phyloP scores from a whole-genome alignment of 306 rosid species.

The Begonia peltatifolia region DNA sequence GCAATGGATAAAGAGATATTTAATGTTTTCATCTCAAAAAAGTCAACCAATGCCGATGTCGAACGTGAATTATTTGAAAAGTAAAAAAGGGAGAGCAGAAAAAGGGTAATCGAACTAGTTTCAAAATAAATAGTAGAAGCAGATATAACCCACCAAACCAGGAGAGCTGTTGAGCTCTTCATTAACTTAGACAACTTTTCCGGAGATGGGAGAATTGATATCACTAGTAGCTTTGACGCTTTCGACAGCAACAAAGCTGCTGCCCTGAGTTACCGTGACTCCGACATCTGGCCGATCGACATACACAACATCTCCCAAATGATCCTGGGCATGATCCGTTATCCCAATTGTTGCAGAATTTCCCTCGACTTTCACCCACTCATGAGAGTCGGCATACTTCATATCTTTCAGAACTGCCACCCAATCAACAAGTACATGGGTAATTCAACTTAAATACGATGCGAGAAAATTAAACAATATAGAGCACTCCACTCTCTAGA shows the following conservation, averaged over 20 bases:
- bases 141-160: conserved; percentile 51
- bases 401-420: conserved; percentile 58
- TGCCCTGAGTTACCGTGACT: conserved; percentile 39
- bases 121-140: too few species aligned
- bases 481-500: background rate
- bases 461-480: background rate
- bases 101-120: too few species aligned
- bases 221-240: conserved; percentile 98
- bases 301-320: conserved; percentile 89
- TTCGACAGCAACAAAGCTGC: conserved; percentile 81
- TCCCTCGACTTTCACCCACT: conserved; percentile 86
- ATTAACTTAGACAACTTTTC: conserved; percentile 61
- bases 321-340: conserved; percentile 94
- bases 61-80: too few species aligned
- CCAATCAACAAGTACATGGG: background rate
- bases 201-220: conserved; percentile 76
- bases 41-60: too few species aligned
- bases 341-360: conserved; percentile 66
- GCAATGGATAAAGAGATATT: too few species aligned
- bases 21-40: background rate
- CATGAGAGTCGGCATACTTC: conserved; percentile 69
- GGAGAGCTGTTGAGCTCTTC: conserved; percentile 65
- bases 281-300: conserved; percentile 88
- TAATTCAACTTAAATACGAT: background rate
- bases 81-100: too few species aligned